Evolutionary conservation across 2,329 filamentous ascomycete species (phyloP), one percentile per base, ranked within the genome.

Genomic region (Aspergillus quadrilineatus): DNA sequence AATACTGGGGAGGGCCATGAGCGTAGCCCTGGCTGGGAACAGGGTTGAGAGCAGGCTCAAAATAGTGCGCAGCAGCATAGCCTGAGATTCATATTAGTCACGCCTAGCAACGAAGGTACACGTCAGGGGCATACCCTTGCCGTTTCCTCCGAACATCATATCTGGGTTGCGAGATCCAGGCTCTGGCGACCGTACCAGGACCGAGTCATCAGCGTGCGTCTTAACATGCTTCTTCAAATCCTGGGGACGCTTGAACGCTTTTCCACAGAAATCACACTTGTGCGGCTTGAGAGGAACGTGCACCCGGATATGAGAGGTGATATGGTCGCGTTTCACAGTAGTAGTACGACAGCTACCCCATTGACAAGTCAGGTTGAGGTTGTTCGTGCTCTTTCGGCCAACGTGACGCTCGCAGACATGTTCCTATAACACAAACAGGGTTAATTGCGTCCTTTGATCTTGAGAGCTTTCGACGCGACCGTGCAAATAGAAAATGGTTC

Each of bases 181-280:
- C 66, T 86, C 84, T 4, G 85, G 85, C 44, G 85, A 87, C 65
- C 84, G 81, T 59, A 85, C 80, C 60, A 85, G 80, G 41, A 96
- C 90, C 42, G 92, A 95, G 77, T 97, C 93, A 70, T 97, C 93
- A 67, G 93, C 93, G 72, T 97, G 93, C 4, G 93, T 97, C 86
- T 97, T 99, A 76, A 97, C 92, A 74, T 99, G 94, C 81, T 99
- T 99, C 86, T 99, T 97, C 68, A 99, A 76, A 80, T 99, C 94
- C 79, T 99, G 94, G 2, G 94, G 94, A 34, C 94, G 89, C 85
- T 99, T 99, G 84, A 99, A 99, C 1, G 92, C 92, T 81, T 99
- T 99, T 72, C 91, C 91, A 72, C 94, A 99, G 78, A 97, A 96
- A 73, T 97, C 92, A 76, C 94, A 99, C 78, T 97, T 97, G 81